Evolutionary conservation across 441 rosid genomes (phyloP).

Genomic region (Kokia cookei): DNA sequence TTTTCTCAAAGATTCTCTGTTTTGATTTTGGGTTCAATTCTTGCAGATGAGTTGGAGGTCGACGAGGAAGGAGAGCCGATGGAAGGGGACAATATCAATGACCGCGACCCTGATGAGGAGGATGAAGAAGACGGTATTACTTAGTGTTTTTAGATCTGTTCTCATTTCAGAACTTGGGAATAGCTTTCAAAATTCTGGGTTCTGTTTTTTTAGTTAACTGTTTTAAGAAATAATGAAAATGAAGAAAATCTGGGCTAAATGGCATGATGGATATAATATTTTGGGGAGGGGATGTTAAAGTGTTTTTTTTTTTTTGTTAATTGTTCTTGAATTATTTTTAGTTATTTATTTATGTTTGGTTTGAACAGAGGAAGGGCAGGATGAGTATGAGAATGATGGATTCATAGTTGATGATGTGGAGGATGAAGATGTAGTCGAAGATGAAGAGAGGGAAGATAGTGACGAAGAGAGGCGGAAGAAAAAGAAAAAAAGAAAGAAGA

Average conservation of each 20-base stretch:
- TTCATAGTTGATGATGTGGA: conserved; percentile 84
- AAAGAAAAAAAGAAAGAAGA: conserved; percentile 83
- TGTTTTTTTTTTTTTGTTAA: not conserved
- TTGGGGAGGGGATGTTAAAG: not conserved
- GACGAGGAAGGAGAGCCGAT: conserved; percentile 55
- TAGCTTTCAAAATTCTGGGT: not conserved
- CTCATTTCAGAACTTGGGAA: not conserved
- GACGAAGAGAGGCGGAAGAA: conserved; percentile 80
- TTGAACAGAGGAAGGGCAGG: conserved; percentile 64
- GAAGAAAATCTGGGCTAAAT: not conserved
- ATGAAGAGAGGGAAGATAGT: conserved; percentile 61
- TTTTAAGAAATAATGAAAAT: not conserved
- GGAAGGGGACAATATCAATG: conserved; percentile 45
- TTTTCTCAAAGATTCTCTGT: too few species aligned
- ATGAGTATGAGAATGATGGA: conserved; percentile 92
- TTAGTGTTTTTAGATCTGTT: not conserved
- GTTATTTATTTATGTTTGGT: conserved; percentile 5
- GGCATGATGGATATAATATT: not conserved
- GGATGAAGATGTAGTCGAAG: conserved; percentile 65
- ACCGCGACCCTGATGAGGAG: conserved; percentile 48
- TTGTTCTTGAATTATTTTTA: not conserved
- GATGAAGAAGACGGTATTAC: conserved; percentile 68
- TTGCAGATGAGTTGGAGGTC: conserved; percentile 43
- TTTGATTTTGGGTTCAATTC: too few species aligned
- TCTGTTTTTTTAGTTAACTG: not conserved